Evolutionary conservation across 78 protist genomes (phyloP), one percentile per base, ranked within the genome.

Genomic region (Monosiga brevicollis): DNA sequence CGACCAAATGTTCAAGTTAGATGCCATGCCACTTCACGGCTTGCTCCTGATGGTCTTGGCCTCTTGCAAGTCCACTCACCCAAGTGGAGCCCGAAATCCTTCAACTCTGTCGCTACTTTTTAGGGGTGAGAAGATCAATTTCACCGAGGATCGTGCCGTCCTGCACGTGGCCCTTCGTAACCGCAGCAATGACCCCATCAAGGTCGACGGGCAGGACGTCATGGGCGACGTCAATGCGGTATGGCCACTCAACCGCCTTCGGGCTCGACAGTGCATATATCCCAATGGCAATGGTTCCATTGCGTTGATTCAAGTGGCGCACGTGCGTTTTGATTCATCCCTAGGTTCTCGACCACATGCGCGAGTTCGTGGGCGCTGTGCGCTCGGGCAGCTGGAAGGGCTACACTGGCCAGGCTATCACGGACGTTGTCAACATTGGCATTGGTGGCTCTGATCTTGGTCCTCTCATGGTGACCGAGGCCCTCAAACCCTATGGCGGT

Each of bases 361-460:
- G 35, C 22, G 83, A 1, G 20, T 96, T 94, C 55, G 62, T 82
- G 34, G 86, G 43, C 24, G 36, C 40, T 24, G 97, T 96, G 25
- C 93, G 97, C 78, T 11, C 29, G 29, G 98, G 96, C 74, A 62
- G 49, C 76, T 93, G 95, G 94, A 76, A 34, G 29, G 99, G 99
- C 10, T 85, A 54, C 91, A 90, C 96, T 3, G 96, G 96, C 24
- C 91, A 95, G 82, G 71, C 79, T 20, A 89, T 96, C 81, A 91
- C 96, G 1, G 93, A 94, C 73, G 91, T 95, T 15, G 96, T 95
- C 41, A 94, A 94, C 89, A 93, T 95, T 38, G 98, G 93, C 37
- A 95, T 96, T 82, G 98, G 99, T 29, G 99, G 99, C 20, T 92
- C 96, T 0, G 98, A 96, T 85, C 90, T 96, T 1, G 97, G 97